A percentile compares a stretch with the other conserved stretches of the same genome.
Evolutionary conservation across 257 asterid species (phyloP).

Genomic region (Forsythia viridissima): DNA sequence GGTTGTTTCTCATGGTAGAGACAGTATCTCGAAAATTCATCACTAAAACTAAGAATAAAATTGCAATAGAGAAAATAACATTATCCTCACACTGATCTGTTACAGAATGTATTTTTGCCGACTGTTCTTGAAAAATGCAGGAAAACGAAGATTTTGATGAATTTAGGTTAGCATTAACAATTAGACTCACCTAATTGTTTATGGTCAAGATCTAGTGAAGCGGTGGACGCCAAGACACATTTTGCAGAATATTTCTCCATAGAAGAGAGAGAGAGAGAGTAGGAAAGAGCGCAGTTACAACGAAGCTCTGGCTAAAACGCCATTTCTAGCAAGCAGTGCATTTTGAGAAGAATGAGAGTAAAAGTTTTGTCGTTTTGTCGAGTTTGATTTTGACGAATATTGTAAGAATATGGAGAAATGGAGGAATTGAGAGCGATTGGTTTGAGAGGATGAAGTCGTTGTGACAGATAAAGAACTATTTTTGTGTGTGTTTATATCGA

Average conservation of each 20-base stretch:
- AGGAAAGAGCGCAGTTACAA: neutral
- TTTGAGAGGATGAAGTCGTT: too few relatives aligned
- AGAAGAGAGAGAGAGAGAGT: slow-evolving; percentile 1
- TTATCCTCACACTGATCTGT: neutral
- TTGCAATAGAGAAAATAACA: neutral
- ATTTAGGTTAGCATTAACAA: neutral
- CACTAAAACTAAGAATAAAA: neutral
- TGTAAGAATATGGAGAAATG: too few relatives aligned
- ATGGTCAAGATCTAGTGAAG: neutral
- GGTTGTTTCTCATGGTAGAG: too few relatives aligned
- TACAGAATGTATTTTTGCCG: neutral
- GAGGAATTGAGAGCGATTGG: too few relatives aligned
- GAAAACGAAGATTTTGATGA: neutral
- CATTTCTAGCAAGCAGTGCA: too few relatives aligned
- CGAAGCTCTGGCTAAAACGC: neutral
- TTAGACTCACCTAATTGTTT: neutral
- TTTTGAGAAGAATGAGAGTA: too few relatives aligned
- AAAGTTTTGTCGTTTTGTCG: too few relatives aligned
- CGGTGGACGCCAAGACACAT: neutral
- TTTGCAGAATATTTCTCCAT: neutral
- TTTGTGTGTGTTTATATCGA: too few relatives aligned
- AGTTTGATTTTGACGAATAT: too few relatives aligned
- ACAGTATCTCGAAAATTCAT: neutral
- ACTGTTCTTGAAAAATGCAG: neutral
- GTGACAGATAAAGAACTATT: too few relatives aligned